Conservation (phyloP, 2,329 filamentous ascomycete species). For the Colletotrichum theobromicola region DNA sequence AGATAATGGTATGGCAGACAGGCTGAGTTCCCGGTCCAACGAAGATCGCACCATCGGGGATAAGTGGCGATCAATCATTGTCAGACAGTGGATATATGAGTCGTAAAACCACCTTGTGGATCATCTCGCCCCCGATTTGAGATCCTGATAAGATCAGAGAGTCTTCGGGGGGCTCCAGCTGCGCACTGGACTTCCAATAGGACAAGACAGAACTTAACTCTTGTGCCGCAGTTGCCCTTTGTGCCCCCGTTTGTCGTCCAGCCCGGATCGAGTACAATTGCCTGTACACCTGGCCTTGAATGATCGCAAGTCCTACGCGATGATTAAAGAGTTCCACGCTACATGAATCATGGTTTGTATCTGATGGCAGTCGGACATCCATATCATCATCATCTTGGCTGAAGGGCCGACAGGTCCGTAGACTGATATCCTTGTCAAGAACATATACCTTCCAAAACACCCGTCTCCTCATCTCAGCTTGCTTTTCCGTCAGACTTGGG, state of each 20-base stretch:
- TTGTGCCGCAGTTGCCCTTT: neutral
- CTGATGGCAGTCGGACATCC: constrained; percentile 27
- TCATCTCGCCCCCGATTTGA: neutral
- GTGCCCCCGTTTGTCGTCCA: constrained; percentile 20
- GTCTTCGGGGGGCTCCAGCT: neutral
- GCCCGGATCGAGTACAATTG: constrained; percentile 28
- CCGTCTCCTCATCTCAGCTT: neutral
- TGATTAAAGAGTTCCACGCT: neutral
- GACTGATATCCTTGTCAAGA: constrained; percentile 28
- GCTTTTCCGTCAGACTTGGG: neutral
- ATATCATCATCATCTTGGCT: constrained; percentile 32
- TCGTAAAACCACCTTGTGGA: neutral
- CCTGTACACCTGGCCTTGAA: constrained; percentile 30
- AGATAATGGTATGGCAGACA: neutral
- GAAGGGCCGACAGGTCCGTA: constrained; percentile 26
- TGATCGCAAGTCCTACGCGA: constrained; percentile 22
- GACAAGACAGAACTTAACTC: neutral
- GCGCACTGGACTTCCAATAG: neutral
- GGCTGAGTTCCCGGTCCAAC: neutral
- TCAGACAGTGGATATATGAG: neutral
- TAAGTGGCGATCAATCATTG: neutral
- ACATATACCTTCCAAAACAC: neutral
- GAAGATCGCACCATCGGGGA: neutral
- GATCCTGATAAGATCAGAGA: neutral
- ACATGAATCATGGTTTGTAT: neutral